phyloP scores from a whole-genome alignment of 2,329 filamentous ascomycete genomes.

The Hypoxylon sp. region DNA sequence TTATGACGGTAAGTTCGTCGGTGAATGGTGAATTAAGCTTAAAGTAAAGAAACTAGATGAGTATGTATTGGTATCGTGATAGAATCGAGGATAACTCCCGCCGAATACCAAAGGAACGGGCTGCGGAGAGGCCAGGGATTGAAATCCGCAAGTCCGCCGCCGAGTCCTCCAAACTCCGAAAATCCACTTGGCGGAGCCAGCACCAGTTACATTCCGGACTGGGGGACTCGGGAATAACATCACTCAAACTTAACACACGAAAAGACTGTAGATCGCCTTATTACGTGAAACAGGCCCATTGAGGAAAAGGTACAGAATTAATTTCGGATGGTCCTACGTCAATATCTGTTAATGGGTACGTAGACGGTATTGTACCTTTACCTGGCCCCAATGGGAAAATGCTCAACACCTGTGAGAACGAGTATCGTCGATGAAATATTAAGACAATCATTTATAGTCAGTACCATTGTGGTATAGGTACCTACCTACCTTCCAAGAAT shows the following conservation, averaged over 20 bases:
- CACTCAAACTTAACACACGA: not conserved
- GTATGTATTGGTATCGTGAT: not conserved
- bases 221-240: not conserved
- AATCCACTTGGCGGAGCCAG: constrained; percentile 5
- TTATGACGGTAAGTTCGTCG: not conserved
- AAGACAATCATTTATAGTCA: not conserved
- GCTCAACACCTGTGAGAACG: too few species aligned
- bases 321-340: not conserved
- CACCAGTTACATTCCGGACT: not conserved
- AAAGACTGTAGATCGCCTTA: not conserved
- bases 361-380: too few species aligned
- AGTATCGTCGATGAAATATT: not conserved
- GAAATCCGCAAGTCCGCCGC: constrained; percentile 43
- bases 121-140: constrained; percentile 7
- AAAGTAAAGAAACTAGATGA: not conserved
- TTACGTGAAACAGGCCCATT: too few species aligned
- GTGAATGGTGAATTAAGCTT: not conserved
- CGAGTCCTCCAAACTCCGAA: constrained; percentile 33
- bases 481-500: not conserved
- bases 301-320: not conserved
- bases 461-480: too few species aligned
- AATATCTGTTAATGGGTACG: not conserved
- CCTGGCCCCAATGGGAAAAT: not conserved
- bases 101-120: constrained; percentile 3
- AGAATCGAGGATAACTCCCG: not conserved